These are phyloP conservation scores for Sherardia arvensis DNA, from an alignment of 257 asterid species.

Conservation along the genomic window DNA sequence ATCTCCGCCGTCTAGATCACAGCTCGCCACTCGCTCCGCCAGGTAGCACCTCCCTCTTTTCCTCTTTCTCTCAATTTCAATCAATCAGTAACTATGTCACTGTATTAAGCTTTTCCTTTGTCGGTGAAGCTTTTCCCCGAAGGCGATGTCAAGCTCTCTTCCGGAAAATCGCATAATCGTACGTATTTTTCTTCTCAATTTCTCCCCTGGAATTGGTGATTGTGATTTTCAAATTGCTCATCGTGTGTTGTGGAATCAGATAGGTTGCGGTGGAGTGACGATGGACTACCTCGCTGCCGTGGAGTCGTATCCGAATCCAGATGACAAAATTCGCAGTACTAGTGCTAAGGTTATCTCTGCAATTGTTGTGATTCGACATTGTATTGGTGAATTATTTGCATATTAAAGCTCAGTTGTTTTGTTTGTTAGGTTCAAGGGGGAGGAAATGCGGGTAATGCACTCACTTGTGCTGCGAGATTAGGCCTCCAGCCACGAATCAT, in stretches of 20 bases:
- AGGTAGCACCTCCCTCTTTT: neutral
- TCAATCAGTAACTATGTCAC: neutral
- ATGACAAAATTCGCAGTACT: constrained; percentile 82
- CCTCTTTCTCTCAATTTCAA: neutral
- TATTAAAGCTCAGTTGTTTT: neutral
- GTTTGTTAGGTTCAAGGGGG: constrained; percentile 70
- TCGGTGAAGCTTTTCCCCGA: constrained; percentile 19
- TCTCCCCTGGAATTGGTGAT: neutral
- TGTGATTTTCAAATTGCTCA: neutral
- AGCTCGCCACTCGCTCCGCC: constrained; percentile 1
- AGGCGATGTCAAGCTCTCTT: constrained; percentile 36
- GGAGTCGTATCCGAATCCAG: constrained; percentile 87
- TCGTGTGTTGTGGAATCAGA: constrained; percentile 29
- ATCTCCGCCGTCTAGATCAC: neutral
- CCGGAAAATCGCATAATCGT: constrained; percentile 61
- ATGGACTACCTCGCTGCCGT: constrained; percentile 79
- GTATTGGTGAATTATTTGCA: neutral
- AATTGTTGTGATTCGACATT: neutral
- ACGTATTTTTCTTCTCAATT: constrained; percentile 1
- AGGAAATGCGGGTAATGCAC: constrained; percentile 89
- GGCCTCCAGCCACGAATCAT: constrained; percentile 74
- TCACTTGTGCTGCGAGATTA: constrained; percentile 84
- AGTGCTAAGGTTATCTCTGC: constrained; percentile 44
- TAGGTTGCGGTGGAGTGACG: constrained; percentile 59
- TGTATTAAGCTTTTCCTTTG: neutral